Base-by-base conservation (phyloP, 805 yeast species). In the Monosporozyma unispora region DNA sequence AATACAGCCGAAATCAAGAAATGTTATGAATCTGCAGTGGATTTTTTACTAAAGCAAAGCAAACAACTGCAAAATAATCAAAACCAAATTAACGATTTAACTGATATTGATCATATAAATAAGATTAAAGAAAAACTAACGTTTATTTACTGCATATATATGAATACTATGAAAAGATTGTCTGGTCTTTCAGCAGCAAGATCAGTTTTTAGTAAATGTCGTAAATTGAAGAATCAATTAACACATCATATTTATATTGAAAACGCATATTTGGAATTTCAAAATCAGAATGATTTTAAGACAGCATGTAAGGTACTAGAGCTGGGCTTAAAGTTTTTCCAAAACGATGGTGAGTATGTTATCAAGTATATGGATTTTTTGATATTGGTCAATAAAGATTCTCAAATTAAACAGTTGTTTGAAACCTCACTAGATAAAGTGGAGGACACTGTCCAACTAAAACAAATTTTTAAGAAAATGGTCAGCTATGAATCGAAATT, bases 161-260 rank as follows among this genome's bases (percentile, higher is more conserved):
- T 88, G 88, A 78, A 80, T 61, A 73, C 86, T 16, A 71, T 80
- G 54, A 87, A 87, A 58, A 73, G 96, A 54, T 38, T 76, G 19
- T 72, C 74, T 44, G 91, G 90, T 3, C 71, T 83, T 29, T 78
- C 79, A 46, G 88, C 82, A 35, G 89, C 95, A 1, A 76, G 98
- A 53, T 62, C 71, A 22, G 72, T 87, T 1, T 88, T 89, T 62
- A 76, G 84, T 49, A 77, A 74, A 55, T 84, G 85, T 8, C 78
- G 96, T 57, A 79, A 81, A 60, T 76, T 79, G 55, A 73, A 69
- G 52, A 60, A 55, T 22, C 68, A 71, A 10, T 67, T 84, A 40
- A 83, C 95, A 0, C 80, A 81, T 70, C 87, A 87, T 57, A 76
- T 91, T 19, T 91, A 77, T 66, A 81, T 82, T 19, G 91, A 87